These are phyloP conservation scores for Paramecium caudatum DNA, from an alignment of 73 alveolate species.

Conservation along the genomic window DNA sequence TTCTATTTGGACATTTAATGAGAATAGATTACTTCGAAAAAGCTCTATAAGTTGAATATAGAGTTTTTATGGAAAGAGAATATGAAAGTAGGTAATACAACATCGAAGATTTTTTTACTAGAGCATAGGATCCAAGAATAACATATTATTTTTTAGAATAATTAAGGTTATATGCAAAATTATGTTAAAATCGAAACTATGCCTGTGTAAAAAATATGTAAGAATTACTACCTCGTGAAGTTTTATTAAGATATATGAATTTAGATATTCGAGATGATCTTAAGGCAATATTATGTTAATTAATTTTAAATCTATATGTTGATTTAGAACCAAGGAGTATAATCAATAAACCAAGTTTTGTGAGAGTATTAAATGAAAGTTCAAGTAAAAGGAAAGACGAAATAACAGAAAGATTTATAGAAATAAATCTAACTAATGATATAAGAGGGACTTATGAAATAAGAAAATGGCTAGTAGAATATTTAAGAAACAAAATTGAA, in stretches of 20 bases:
- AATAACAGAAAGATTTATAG: conserved; percentile 28
- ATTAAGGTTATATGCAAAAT: conserved; percentile 21
- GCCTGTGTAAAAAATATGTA: conserved; percentile 70
- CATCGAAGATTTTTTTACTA: background rate
- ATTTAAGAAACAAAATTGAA: conserved; percentile 3
- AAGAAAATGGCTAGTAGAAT: background rate
- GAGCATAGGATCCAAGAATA: background rate
- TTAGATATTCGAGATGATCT: background rate
- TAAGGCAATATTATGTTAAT: conserved; percentile 71
- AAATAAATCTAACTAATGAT: conserved; percentile 30
- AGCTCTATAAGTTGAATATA: background rate
- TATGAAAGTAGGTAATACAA: conserved; percentile 11
- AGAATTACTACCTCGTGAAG: conserved; percentile 62
- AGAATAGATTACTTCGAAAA: background rate
- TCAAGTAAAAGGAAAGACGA: conserved; percentile 41
- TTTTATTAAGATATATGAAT: conserved; percentile 6
- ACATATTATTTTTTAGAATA: background rate
- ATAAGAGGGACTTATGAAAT: conserved; percentile 32
- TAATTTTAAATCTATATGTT: conserved; percentile 61
- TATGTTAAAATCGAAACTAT: conserved; percentile 74
- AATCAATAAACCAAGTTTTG: conserved; percentile 68
- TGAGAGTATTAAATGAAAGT: conserved; percentile 26
- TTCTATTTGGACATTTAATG: conserved; percentile 61
- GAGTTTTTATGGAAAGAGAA: conserved; percentile 52
- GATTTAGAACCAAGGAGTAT: conserved; percentile 72